Base-by-base conservation (phyloP, 768 basidiomycete species). In the Lenzites betulinus region DNA sequence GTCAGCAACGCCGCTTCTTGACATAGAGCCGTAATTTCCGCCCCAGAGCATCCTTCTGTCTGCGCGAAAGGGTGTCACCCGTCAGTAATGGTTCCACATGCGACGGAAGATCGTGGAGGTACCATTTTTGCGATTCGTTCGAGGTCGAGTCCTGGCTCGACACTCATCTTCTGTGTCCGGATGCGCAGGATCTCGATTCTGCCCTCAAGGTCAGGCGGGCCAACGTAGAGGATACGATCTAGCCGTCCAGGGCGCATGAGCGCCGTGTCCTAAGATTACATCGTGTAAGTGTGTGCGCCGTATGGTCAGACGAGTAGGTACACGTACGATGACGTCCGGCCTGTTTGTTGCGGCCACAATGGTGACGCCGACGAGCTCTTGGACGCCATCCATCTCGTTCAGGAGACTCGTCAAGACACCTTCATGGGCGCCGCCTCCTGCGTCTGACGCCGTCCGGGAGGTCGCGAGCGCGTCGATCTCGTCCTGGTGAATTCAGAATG, bases 311-410 rank as follows among this genome's bases (percentile, higher is more conserved):
- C 30, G 11, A 42, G 49, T 23, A 28, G n/a, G 53, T 59, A 42
- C 46, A 80, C 92, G 71, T 61, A 91, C 90, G 43, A 97, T 87
- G n/a, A 86, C 85, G 62, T 97, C 95, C 8, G 97, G 97, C 58
- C 95, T 77, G 71, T 99, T 98, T 13, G 97, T 99, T 0, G 97
- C 97, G 1, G 94, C 97, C 11, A 99, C 84, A 35, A 98, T 85
- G 0, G 93, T 95, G n/a, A 99, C 97, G 0, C 95, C 95, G 18
- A 90, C 79, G 20, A 98, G 79, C 74, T 96, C 94, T 74, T 98
- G 93, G 0, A 98, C 91, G 20, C 97, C 97, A 69, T 98, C 97
- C 94, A 98, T 98, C 71, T 99, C 97, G 70, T 96, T 98, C 57
- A 99, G 72, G 13, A 99, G 79, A 61, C 88, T 96, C 1, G 95